phyloP scores from a whole-genome alignment of 345 rosid genomes.

The Anastatica hierochuntica region DNA sequence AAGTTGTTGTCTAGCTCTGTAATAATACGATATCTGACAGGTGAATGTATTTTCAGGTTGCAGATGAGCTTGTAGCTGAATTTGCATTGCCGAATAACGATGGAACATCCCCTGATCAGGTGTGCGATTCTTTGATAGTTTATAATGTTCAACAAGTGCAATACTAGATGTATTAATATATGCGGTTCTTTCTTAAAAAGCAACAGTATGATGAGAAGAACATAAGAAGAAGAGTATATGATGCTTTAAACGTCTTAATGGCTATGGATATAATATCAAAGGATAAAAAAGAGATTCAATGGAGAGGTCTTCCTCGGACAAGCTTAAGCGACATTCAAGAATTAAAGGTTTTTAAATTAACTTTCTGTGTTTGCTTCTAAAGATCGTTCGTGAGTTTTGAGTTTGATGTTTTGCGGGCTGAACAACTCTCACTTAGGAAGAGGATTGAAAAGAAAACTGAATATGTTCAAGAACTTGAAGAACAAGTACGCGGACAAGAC shows the following conservation, averaged over 20 bases:
- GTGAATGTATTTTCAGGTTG: constrained; percentile 65
- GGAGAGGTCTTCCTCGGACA: constrained; percentile 98
- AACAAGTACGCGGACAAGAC: constrained; percentile 52
- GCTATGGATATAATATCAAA: constrained; percentile 98
- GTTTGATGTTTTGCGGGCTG: constrained; percentile 35
- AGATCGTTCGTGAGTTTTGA: constrained; percentile 6
- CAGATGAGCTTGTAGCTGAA: constrained; percentile 99
- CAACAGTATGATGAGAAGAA: constrained; percentile 98
- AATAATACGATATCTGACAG: constrained; percentile 24
- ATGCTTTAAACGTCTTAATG: constrained; percentile 97
- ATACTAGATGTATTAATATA: no score
- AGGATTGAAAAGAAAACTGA: constrained; percentile 85
- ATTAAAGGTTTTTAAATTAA: constrained; percentile 56
- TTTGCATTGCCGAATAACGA: constrained; percentile 74
- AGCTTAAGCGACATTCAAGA: constrained; percentile 89
- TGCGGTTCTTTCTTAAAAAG: constrained; percentile 18
- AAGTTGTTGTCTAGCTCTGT: no score
- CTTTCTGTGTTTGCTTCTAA: constrained; percentile 5
- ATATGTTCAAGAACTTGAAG: constrained; percentile 84
- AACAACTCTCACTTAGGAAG: constrained; percentile 59
- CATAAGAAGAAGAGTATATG: constrained; percentile 95
- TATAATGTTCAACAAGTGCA: no score
- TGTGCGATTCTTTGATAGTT: constrained; percentile 20
- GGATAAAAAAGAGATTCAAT: constrained; percentile 93
- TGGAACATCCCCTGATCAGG: constrained; percentile 87